Percentiles rank a stretch among this genome's conserved stretches.
phyloP scores from a whole-genome alignment of 1,284 basidiomycete genomes.

The Meira miltonrushii region DNA sequence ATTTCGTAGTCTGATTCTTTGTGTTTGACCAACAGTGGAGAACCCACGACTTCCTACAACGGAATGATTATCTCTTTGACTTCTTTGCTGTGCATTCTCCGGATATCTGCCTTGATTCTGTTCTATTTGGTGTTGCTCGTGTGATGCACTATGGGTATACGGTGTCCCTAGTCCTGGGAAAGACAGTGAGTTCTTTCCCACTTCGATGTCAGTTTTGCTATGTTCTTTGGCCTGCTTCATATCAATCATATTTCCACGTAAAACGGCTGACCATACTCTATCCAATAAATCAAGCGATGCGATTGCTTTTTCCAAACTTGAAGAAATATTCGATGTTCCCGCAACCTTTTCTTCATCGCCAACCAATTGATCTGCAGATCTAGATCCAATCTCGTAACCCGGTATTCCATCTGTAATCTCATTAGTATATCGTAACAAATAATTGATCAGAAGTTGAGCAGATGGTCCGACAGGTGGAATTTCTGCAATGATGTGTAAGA shows the following conservation, averaged over 20 bases:
- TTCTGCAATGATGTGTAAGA: conserved; percentile 27
- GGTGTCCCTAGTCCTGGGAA: not conserved
- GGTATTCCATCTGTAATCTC: conserved; percentile 40
- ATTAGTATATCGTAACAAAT: conserved; percentile 35
- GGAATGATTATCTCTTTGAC: conserved; percentile 18
- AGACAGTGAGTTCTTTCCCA: not conserved
- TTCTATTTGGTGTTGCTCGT: no score
- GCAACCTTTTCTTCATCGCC: not conserved
- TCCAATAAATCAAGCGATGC: conserved; percentile 37
- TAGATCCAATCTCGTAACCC: conserved; percentile 21
- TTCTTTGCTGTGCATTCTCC: not conserved
- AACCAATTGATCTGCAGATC: not conserved
- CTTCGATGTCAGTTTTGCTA: not conserved
- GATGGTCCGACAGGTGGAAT: conserved; percentile 31
- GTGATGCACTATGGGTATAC: no score
- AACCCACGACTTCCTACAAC: conserved; percentile 26
- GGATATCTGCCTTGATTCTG: not conserved
- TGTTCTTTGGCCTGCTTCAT: not conserved
- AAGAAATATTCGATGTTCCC: no score
- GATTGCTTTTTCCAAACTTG: conserved; percentile 12
- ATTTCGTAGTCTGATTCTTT: conserved; percentile 40
- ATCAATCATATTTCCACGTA: conserved; percentile 28
- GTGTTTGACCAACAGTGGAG: conserved; percentile 31
- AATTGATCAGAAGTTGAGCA: conserved; percentile 29
- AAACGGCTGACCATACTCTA: conserved; percentile 35